Percentiles rank a stretch among this genome's conserved stretches.
Evolutionary conservation across 1,284 basidiomycete species (phyloP).

Genomic region (Cryptococcus depauperatus): DNA sequence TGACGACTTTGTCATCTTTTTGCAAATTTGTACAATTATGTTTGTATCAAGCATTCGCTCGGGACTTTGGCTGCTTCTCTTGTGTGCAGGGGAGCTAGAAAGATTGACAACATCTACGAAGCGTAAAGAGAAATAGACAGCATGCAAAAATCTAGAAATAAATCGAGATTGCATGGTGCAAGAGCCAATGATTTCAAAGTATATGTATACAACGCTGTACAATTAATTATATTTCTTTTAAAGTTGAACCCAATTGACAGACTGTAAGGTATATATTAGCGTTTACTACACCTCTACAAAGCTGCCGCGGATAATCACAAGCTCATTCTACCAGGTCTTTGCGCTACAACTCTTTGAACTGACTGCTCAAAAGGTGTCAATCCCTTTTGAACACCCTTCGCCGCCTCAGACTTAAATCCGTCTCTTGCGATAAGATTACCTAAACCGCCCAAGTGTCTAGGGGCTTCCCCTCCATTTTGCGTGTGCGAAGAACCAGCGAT

Average conservation of each 20-base stretch:
- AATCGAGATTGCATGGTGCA: neutral
- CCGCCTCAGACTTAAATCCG: neutral
- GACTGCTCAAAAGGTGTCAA: slow-evolving; percentile 38
- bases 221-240: too few relatives aligned
- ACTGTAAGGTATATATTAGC: too few relatives aligned
- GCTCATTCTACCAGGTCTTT: slow-evolving; percentile 20
- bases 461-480: slow-evolving; percentile 1
- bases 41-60: too few relatives aligned
- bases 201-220: neutral
- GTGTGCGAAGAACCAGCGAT: neutral
- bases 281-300: too few relatives aligned
- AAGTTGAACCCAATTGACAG: too few relatives aligned
- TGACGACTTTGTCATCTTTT: too few relatives aligned
- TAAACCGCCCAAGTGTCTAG: too few relatives aligned
- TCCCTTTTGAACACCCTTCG: slow-evolving; percentile 19
- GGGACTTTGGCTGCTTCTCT: too few relatives aligned
- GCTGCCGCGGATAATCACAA: neutral
- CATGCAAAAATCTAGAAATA: neutral
- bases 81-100: too few relatives aligned
- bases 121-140: neutral
- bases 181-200: neutral
- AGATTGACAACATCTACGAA: too few relatives aligned
- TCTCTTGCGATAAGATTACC: neutral
- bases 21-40: too few relatives aligned
- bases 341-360: slow-evolving; percentile 31